Percentiles rank a stretch among this genome's conserved stretches.
Conservation (phyloP, 2,329 filamentous ascomycete genomes). For the Hypoxylon sp. region DNA sequence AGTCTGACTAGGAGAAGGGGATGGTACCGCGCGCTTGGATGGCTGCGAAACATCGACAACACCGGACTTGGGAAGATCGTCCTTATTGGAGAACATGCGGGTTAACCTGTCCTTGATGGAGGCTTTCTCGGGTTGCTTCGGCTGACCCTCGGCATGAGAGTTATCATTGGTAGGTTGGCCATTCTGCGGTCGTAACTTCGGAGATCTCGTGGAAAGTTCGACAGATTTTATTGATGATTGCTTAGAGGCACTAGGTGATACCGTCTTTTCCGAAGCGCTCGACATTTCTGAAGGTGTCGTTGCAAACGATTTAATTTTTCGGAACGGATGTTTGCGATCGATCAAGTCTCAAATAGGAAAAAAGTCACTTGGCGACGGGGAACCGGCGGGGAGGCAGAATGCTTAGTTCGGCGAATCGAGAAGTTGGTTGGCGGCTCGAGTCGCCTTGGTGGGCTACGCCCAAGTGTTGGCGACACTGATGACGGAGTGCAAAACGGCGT, state of each 20-base stretch:
- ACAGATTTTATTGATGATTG: constrained; percentile 55
- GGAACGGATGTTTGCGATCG: constrained; percentile 34
- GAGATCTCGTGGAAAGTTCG: constrained; percentile 52
- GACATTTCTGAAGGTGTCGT: constrained; percentile 51
- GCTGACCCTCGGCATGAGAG: constrained; percentile 53
- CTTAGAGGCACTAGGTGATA: constrained; percentile 53
- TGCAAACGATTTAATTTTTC: constrained; percentile 21
- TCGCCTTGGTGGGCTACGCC: constrained; percentile 56
- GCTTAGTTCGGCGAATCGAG: constrained; percentile 43
- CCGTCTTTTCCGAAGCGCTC: constrained; percentile 54
- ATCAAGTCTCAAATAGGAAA: constrained; percentile 42
- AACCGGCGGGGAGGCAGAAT: constrained; percentile 36
- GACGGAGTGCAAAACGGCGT: constrained; percentile 52
- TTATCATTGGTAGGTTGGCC: constrained; percentile 52
- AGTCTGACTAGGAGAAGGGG: constrained; percentile 52
- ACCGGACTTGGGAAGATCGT: constrained; percentile 59
- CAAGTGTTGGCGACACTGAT: constrained; percentile 51
- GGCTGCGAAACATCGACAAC: constrained; percentile 55
- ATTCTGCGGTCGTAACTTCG: constrained; percentile 53
- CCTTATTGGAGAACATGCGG: constrained; percentile 76
- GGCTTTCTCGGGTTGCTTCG: constrained; percentile 66
- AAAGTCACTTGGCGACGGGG: constrained; percentile 50
- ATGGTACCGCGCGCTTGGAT: constrained; percentile 49
- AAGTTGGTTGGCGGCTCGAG: constrained; percentile 51
- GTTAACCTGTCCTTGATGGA: constrained; percentile 76